Percentiles rank a stretch among this genome's conserved stretches.
Conservation (phyloP, 352 stramenopile genomes). For the Phytophthora gonapodyides region DNA sequence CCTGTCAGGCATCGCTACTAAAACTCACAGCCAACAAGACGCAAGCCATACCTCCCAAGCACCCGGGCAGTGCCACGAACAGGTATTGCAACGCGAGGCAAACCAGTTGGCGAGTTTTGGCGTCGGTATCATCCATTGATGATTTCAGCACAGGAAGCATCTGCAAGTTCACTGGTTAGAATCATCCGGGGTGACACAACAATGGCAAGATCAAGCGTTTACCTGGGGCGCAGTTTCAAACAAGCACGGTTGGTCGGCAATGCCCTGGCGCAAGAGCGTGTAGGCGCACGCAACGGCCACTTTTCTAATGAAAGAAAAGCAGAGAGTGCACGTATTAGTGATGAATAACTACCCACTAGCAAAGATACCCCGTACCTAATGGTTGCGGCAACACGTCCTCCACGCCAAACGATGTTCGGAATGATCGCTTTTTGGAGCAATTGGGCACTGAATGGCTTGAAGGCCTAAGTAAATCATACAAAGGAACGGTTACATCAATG, state of each 20-base stretch:
- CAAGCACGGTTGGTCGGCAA: slow-evolving; percentile 76
- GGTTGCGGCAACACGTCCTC: slow-evolving; percentile 82
- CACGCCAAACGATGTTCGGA: slow-evolving; percentile 91
- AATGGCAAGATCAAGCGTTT: background rate
- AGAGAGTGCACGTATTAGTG: slow-evolving; percentile 11
- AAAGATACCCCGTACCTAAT: slow-evolving; percentile 53
- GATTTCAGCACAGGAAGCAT: slow-evolving; percentile 90
- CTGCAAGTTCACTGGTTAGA: slow-evolving; percentile 26
- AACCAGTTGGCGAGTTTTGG: slow-evolving; percentile 88
- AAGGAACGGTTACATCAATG: background rate
- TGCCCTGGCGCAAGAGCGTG: slow-evolving; percentile 76
- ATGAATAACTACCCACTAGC: background rate
- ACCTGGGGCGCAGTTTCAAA: slow-evolving; percentile 86
- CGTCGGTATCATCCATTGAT: slow-evolving; percentile 87
- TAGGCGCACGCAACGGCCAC: slow-evolving; percentile 87
- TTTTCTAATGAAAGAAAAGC: slow-evolving; percentile 57
- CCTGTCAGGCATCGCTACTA: too few relatives aligned
- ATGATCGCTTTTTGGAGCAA: slow-evolving; percentile 83
- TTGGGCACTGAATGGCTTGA: slow-evolving; percentile 59
- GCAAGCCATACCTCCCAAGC: slow-evolving; percentile 57
- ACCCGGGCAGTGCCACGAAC: slow-evolving; percentile 79
- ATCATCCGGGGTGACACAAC: background rate
- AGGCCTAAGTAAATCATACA: slow-evolving; percentile 39
- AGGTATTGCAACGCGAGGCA: slow-evolving; percentile 89
- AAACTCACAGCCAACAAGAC: background rate